Evolutionary conservation across 169 alveolate species (phyloP).

Genomic region (Pseudocohnilembus persalinus): DNA sequence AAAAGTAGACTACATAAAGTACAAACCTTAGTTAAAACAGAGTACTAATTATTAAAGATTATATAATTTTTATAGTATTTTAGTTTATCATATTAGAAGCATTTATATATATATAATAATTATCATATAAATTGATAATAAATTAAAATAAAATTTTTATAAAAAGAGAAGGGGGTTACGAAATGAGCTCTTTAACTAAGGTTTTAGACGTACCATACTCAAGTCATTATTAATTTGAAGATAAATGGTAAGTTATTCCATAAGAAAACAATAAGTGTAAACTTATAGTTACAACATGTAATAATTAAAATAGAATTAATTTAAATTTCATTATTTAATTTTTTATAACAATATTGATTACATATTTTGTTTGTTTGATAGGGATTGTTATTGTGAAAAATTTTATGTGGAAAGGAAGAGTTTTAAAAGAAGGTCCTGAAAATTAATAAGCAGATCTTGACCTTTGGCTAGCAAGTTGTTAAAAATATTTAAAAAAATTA

Average conservation of each 20-base stretch:
- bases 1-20: constrained; percentile 36
- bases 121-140: too few relatives aligned
- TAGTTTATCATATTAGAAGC: too few relatives aligned
- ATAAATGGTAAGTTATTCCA: not conserved
- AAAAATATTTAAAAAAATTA: too few relatives aligned
- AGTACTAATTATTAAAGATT: too few relatives aligned
- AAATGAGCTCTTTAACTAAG: not conserved
- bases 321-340: too few relatives aligned
- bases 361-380: too few relatives aligned
- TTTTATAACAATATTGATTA: too few relatives aligned
- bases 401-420: not conserved
- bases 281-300: not conserved
- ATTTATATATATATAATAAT: too few relatives aligned
- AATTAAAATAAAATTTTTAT: too few relatives aligned
- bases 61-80: too few relatives aligned
- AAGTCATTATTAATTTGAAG: not conserved
- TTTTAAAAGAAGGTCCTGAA: not conserved
- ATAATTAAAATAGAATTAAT: too few relatives aligned
- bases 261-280: not conserved
- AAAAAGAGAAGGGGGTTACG: not conserved
- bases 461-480: not conserved
- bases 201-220: not conserved
- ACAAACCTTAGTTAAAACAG: constrained; percentile 29
- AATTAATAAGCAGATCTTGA: not conserved
- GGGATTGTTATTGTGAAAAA: not conserved